Percentiles rank a stretch among this genome's conserved stretches.
Evolutionary conservation across 2,329 filamentous ascomycete species (phyloP).

Genomic region (Diplodia corticola): DNA sequence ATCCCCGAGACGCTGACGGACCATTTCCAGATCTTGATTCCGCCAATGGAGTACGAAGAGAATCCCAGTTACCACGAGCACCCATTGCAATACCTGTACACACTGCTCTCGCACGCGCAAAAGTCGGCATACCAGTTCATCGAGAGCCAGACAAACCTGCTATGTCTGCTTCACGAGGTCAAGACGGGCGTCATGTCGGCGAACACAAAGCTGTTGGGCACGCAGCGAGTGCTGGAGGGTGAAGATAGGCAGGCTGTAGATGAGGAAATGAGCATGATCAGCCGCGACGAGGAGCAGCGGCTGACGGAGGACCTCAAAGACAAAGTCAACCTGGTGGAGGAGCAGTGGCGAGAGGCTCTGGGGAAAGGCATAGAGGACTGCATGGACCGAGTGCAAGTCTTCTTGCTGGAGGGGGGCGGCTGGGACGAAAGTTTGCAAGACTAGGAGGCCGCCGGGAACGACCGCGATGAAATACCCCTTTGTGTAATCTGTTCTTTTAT

Average conservation of each 20-base stretch:
- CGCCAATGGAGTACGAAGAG: slow-evolving; percentile 75
- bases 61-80: slow-evolving; percentile 78
- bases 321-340: slow-evolving; percentile 85
- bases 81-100: slow-evolving; percentile 88
- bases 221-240: slow-evolving; percentile 53
- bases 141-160: slow-evolving; percentile 85
- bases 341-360: slow-evolving; percentile 87
- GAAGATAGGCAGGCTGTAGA: slow-evolving; percentile 44
- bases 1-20: slow-evolving; percentile 61
- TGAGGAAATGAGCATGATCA: slow-evolving; percentile 57
- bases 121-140: slow-evolving; percentile 97
- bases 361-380: slow-evolving; percentile 72
- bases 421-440: slow-evolving; percentile 70
- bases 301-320: slow-evolving; percentile 89
- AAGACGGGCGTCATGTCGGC: slow-evolving; percentile 75
- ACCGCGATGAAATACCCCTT: slow-evolving; percentile 7
- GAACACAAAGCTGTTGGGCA: slow-evolving; percentile 66
- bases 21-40: slow-evolving; percentile 74
- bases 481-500: slow-evolving; percentile 12
- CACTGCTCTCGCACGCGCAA: slow-evolving; percentile 79
- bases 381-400: slow-evolving; percentile 72
- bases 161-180: slow-evolving; percentile 89
- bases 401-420: slow-evolving; percentile 74
- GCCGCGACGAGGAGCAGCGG: slow-evolving; percentile 65
- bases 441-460: slow-evolving; percentile 28